A percentile compares a stretch with the other conserved stretches of the same genome.
phyloP scores from a whole-genome alignment of 257 asterid species.

The Knoxia roxburghii region DNA sequence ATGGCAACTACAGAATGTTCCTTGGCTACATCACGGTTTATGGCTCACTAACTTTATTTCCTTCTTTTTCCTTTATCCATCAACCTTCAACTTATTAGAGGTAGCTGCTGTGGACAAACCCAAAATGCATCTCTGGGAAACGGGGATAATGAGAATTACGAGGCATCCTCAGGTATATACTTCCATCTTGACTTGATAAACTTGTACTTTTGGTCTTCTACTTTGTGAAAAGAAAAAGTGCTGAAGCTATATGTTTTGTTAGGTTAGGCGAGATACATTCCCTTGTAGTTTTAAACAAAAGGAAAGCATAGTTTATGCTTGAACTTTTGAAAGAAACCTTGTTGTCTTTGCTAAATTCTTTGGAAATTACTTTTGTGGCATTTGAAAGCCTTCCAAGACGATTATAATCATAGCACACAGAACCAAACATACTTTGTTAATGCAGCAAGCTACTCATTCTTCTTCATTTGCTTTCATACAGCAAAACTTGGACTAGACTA shows the following conservation, averaged over 20 bases:
- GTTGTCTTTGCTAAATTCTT: no score
- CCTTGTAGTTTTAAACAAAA: no score
- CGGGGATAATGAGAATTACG: conserved; percentile 95
- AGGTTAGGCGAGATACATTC: not conserved
- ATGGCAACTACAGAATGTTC: conserved; percentile 83
- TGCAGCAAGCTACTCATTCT: no score
- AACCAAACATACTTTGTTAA: no score
- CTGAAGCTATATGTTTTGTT: not conserved
- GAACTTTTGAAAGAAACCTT: no score
- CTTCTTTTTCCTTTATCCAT: conserved; percentile 84
- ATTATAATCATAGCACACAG: not conserved
- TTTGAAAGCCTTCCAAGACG: not conserved
- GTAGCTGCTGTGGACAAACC: conserved; percentile 99
- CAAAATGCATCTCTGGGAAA: conserved; percentile 98
- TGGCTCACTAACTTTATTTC: conserved; percentile 75
- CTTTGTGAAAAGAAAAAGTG: not conserved
- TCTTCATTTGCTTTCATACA: not conserved
- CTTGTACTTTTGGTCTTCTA: not conserved
- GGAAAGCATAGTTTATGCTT: no score
- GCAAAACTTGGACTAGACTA: not conserved
- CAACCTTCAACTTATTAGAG: conserved; percentile 89
- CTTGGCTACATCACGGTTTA: conserved; percentile 66
- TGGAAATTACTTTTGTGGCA: no score
- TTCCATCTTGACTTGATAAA: not conserved
- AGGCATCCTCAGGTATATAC: conserved; percentile 93